A percentile compares a stretch with the other conserved stretches of the same genome.
Evolutionary conservation across 116 monocot species (phyloP).

Genomic region (Iris pallida): DNA sequence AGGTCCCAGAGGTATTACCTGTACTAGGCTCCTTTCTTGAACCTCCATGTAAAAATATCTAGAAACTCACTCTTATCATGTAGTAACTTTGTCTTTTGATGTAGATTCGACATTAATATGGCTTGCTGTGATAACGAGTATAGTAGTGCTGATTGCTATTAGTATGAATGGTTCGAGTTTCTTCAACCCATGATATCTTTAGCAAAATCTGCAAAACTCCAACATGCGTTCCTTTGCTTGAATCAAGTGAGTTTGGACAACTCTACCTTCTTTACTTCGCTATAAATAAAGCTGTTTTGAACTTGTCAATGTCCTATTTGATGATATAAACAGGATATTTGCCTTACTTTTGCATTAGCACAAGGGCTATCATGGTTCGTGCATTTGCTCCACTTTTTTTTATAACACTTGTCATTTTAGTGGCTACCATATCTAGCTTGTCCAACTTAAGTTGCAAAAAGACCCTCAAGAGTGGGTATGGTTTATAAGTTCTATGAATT

Average conservation of each 20-base stretch:
- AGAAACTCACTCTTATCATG: neutral
- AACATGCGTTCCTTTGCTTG: neutral
- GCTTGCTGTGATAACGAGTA: conserved; percentile 74
- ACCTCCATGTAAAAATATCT: neutral
- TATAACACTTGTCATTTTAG: too few relatives aligned
- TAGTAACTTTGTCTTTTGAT: conserved; percentile 7
- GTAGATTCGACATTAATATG: conserved; percentile 70
- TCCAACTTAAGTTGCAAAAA: too few relatives aligned
- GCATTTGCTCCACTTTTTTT: too few relatives aligned
- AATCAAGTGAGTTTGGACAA: conserved; percentile 7
- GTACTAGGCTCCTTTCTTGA: neutral
- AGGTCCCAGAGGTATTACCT: neutral
- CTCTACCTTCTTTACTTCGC: neutral
- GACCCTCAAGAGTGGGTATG: too few relatives aligned
- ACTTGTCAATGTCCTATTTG: too few relatives aligned
- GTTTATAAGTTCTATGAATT: too few relatives aligned
- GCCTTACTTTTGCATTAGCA: too few relatives aligned
- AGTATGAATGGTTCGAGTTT: conserved; percentile 62
- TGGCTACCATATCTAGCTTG: too few relatives aligned
- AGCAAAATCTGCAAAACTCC: neutral
- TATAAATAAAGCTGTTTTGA: neutral
- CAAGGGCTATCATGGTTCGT: too few relatives aligned
- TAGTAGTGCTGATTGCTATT: conserved; percentile 65
- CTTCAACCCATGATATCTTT: conserved; percentile 67
- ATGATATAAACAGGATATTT: too few relatives aligned